These are phyloP conservation scores for Boechera retrofracta DNA, from an alignment of 345 rosid genomes.

Conservation along the genomic window DNA sequence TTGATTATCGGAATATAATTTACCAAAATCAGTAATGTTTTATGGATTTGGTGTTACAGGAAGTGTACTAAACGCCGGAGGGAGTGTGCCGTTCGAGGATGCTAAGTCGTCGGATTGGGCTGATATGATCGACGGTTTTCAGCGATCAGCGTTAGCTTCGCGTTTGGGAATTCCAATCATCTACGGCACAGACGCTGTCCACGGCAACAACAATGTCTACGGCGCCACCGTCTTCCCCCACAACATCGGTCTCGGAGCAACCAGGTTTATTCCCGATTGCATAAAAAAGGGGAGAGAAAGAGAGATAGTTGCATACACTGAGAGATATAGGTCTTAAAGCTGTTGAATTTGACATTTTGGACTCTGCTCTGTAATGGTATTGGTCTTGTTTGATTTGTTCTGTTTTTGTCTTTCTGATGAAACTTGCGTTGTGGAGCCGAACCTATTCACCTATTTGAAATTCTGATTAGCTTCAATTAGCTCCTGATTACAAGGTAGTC, in stretches of 20 bases:
- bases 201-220: constrained; percentile 79
- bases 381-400: constrained; percentile 6
- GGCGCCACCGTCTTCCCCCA: constrained; percentile 93
- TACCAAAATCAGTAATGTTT: no score
- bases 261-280: constrained; percentile 52
- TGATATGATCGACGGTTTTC: constrained; percentile 81
- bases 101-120: constrained; percentile 78
- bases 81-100: constrained; percentile 68
- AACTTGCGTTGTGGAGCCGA: neutral
- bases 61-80: constrained; percentile 78
- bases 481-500: neutral
- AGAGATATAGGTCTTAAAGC: neutral
- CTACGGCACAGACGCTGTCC: constrained; percentile 94
- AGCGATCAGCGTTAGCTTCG: constrained; percentile 64
- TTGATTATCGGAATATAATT: neutral
- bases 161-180: constrained; percentile 83
- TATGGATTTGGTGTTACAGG: constrained; percentile 52
- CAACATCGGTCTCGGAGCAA: constrained; percentile 87
- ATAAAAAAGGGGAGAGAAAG: neutral
- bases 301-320: neutral
- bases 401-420: constrained; percentile 20
- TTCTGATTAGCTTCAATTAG: neutral
- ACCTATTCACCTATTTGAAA: neutral
- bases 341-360: neutral
- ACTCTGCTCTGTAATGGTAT: neutral